Conservation (phyloP, 441 rosid species). For the Lagerstroemia fauriei region DNA sequence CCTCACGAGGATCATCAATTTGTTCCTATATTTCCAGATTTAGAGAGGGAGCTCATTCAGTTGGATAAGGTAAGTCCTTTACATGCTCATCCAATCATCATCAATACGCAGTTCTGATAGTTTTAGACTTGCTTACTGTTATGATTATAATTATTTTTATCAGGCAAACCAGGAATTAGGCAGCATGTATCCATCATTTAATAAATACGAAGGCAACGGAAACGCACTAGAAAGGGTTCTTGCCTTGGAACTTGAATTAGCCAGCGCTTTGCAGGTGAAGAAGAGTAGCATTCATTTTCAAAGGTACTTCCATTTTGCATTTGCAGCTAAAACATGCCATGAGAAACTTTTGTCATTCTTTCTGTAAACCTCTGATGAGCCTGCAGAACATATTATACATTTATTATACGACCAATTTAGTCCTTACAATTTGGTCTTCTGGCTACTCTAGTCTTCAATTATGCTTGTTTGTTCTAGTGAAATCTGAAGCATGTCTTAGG, state of each 20-base stretch:
- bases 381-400: neutral
- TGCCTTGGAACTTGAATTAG: conserved; percentile 91
- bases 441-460: too few relatives aligned
- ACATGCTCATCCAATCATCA: conserved; percentile 3
- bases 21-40: conserved; percentile 58
- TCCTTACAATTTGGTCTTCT: neutral
- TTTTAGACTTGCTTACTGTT: neutral
- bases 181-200: conserved; percentile 65
- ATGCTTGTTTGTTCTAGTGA: too few relatives aligned
- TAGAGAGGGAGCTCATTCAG: conserved; percentile 64
- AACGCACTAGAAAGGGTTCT: conserved; percentile 85
- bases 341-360: neutral
- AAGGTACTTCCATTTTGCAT: conserved; percentile 46
- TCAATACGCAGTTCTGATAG: conserved; percentile 8
- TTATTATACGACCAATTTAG: neutral
- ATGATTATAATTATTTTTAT: conserved; percentile 20
- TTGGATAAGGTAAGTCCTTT: conserved; percentile 61
- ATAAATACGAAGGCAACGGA: conserved; percentile 57
- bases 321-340: neutral
- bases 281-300: conserved; percentile 66
- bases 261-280: conserved; percentile 78
- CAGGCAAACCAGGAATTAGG: conserved; percentile 91
- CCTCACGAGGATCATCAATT: conserved; percentile 50
- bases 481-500: too few relatives aligned
- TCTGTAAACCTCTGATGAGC: neutral